A percentile compares a stretch with the other conserved stretches of the same genome.
phyloP scores from a whole-genome alignment of 352 stramenopile species.

The Aphanomyces cochlioides region DNA sequence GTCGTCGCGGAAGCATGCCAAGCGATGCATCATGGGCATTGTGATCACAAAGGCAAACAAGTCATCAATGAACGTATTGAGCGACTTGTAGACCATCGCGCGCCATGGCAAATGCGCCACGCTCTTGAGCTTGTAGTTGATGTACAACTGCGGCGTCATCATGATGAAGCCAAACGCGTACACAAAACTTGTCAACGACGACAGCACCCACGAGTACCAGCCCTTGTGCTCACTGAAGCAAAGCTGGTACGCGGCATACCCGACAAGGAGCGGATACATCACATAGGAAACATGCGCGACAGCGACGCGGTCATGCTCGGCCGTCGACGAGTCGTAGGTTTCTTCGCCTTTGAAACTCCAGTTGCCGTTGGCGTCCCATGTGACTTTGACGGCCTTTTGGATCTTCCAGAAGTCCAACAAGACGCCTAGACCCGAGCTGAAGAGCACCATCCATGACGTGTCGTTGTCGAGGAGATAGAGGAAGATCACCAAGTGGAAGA shows the following conservation, averaged over 20 bases:
- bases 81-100: conserved; percentile 97
- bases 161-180: conserved; percentile 99
- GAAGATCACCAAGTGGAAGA: conserved; percentile 97
- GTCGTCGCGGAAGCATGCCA: conserved; percentile 98
- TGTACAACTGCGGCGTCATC: conserved; percentile 98
- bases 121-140: conserved; percentile 98
- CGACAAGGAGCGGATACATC: conserved; percentile 86
- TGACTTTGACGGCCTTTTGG: conserved; percentile 87
- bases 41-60: conserved; percentile 97
- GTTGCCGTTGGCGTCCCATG: conserved; percentile 72
- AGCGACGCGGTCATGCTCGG: conserved; percentile 78
- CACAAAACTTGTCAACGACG: conserved; percentile 95
- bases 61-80: conserved; percentile 98
- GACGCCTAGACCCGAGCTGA: conserved; percentile 74
- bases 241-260: conserved; percentile 93
- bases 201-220: conserved; percentile 98
- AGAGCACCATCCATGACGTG: conserved; percentile 94
- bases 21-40: conserved; percentile 97
- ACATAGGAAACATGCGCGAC: conserved; percentile 81
- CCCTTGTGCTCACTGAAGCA: conserved; percentile 90
- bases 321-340: conserved; percentile 81
- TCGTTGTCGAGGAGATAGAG: conserved; percentile 98
- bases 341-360: conserved; percentile 76
- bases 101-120: conserved; percentile 96
- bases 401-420: conserved; percentile 92